A percentile compares a stretch with the other conserved stretches of the same genome.
Conservation (phyloP, 2,329 filamentous ascomycete species). For the Aschersonia sp. region DNA sequence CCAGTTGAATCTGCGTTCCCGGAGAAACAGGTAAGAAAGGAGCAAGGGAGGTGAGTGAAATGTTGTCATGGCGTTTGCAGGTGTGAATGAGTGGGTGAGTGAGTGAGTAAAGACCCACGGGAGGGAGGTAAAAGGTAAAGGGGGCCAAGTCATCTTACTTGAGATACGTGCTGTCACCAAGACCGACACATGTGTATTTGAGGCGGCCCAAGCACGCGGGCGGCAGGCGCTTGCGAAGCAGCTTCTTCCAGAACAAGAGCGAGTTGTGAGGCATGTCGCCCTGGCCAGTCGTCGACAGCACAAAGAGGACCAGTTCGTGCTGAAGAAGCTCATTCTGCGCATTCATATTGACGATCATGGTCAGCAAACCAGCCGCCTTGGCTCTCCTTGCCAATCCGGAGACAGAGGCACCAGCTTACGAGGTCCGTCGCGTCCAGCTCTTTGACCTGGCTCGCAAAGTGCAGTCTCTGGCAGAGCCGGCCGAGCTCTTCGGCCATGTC, state of each 20-base stretch:
- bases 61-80: too few species aligned
- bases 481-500: slow-evolving; percentile 81
- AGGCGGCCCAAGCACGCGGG: slow-evolving; percentile 53
- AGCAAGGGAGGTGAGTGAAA: too few species aligned
- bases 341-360: neutral
- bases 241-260: slow-evolving; percentile 66
- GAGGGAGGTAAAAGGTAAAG: neutral
- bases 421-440: slow-evolving; percentile 66
- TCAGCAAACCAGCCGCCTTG: neutral
- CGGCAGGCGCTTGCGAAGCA: slow-evolving; percentile 66
- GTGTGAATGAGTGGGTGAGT: too few species aligned
- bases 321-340: slow-evolving; percentile 34
- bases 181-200: slow-evolving; percentile 72
- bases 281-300: slow-evolving; percentile 85
- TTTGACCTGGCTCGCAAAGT: slow-evolving; percentile 59
- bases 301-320: slow-evolving; percentile 54
- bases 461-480: slow-evolving; percentile 57
- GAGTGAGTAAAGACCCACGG: too few species aligned
- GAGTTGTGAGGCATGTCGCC: slow-evolving; percentile 84
- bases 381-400: neutral
- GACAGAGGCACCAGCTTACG: slow-evolving; percentile 36
- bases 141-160: slow-evolving; percentile 41
- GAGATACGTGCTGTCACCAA: slow-evolving; percentile 88
- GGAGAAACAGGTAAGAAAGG: too few species aligned
- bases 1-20: slow-evolving; percentile 63